phyloP scores from a whole-genome alignment of 1,139 yeast genomes.

The Yamadazyma triangularis region DNA sequence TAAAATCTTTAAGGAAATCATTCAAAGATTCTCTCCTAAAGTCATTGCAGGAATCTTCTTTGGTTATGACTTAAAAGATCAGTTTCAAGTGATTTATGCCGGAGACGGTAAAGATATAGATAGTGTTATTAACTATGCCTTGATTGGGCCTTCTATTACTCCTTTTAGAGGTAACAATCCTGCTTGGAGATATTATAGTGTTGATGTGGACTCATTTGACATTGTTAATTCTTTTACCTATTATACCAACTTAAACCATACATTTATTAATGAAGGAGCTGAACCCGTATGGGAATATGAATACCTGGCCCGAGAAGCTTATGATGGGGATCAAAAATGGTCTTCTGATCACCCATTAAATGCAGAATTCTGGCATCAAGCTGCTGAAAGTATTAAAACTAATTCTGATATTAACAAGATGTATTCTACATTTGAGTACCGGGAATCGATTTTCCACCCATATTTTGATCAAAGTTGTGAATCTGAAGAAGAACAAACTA shows the following conservation, averaged over 20 bases:
- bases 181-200: conserved; percentile 29
- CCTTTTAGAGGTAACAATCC: conserved; percentile 28
- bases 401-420: conserved; percentile 12
- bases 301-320: conserved; percentile 25
- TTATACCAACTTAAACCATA: conserved; percentile 23
- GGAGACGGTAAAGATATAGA: conserved; percentile 16
- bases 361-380: conserved; percentile 25
- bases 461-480: conserved; percentile 5
- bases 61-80: conserved; percentile 24
- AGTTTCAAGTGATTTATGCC: conserved; percentile 21
- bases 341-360: conserved; percentile 20
- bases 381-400: conserved; percentile 11
- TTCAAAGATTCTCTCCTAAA: conserved; percentile 28
- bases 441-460: conserved; percentile 12
- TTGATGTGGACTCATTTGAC: conserved; percentile 25
- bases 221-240: conserved; percentile 26
- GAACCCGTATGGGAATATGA: conserved; percentile 28
- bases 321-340: conserved; percentile 24
- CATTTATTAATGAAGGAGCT: conserved; percentile 24
- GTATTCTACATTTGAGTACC: conserved; percentile 11
- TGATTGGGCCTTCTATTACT: conserved; percentile 26
- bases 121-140: conserved; percentile 23
- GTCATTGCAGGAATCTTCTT: conserved; percentile 30
- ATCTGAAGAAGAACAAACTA: conserved; percentile 4
- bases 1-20: conserved; percentile 21